A percentile compares a stretch with the other conserved stretches of the same genome.
Conservation (phyloP, 805 yeast genomes). For the Candida gorgasii region DNA sequence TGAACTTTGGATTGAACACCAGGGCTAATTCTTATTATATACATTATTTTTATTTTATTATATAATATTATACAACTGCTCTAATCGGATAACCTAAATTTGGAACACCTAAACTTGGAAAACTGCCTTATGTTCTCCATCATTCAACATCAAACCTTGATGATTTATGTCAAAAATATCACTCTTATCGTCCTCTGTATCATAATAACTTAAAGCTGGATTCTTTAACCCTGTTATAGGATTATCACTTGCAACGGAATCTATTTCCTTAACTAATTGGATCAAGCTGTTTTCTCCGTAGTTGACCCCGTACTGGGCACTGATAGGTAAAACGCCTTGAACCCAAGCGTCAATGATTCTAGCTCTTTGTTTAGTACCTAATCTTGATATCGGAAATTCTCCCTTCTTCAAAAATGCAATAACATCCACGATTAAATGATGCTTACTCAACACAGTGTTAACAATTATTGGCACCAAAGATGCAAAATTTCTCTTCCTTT, state of each 20-base stretch:
- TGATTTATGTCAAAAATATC: constrained; percentile 34
- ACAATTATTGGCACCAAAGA: constrained; percentile 83
- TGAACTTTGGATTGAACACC: too few species aligned
- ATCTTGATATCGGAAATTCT: constrained; percentile 65
- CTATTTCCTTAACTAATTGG: constrained; percentile 57
- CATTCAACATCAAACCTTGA: constrained; percentile 33
- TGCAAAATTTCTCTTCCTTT: constrained; percentile 53
- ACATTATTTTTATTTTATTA: too few species aligned
- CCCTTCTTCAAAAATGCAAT: constrained; percentile 74
- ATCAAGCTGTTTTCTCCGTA: constrained; percentile 68
- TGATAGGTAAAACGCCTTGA: constrained; percentile 44
- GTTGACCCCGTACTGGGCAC: constrained; percentile 51
- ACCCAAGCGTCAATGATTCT: constrained; percentile 59
- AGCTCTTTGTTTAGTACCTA: constrained; percentile 77
- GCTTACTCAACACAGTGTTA: constrained; percentile 73
- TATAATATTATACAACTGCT: too few species aligned
- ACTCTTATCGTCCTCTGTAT: constrained; percentile 21
- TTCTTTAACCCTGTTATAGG: constrained; percentile 41
- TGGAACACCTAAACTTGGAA: constrained; percentile 15
- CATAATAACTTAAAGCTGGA: constrained; percentile 45
- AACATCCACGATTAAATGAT: constrained; percentile 79
- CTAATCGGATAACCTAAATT: too few species aligned
- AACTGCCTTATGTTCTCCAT: constrained; percentile 15
- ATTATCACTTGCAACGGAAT: constrained; percentile 39
- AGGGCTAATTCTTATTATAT: too few species aligned